Conservation (phyloP, 768 basidiomycete species). For the Tulasnella calospora region DNA sequence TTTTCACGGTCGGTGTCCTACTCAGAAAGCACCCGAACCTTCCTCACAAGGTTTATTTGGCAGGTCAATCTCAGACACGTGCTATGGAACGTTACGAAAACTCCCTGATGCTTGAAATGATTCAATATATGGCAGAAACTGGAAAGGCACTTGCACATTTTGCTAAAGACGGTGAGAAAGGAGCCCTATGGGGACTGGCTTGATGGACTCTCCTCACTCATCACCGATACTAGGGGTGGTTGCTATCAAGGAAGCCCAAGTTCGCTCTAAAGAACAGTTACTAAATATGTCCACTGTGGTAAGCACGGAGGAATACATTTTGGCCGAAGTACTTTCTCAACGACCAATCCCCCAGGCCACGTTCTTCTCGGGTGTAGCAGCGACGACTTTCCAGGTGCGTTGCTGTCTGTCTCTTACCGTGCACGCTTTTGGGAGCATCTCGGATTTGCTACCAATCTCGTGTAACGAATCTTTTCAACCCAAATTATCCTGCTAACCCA, state of each 20-base stretch:
- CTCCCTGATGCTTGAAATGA: slow-evolving; percentile 65
- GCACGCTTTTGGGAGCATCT: no score
- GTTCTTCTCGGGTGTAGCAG: background rate
- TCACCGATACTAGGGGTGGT: slow-evolving; percentile 51
- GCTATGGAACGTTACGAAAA: slow-evolving; percentile 64
- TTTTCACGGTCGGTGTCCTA: slow-evolving; percentile 47
- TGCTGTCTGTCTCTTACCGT: background rate
- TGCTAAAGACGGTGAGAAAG: slow-evolving; percentile 60
- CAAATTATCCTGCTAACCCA: background rate
- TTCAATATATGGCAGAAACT: slow-evolving; percentile 64
- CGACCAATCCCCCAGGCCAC: background rate
- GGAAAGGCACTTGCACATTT: slow-evolving; percentile 64
- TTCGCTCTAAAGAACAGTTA: background rate
- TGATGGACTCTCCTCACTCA: background rate
- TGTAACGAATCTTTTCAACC: background rate
- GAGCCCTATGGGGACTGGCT: background rate
- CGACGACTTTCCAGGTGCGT: background rate
- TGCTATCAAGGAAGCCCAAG: slow-evolving; percentile 47
- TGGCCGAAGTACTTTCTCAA: background rate
- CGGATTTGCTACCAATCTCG: background rate
- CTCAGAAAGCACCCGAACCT: background rate
- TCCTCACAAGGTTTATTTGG: background rate
- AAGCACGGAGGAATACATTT: background rate
- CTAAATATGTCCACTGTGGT: slow-evolving; percentile 24
- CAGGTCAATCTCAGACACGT: slow-evolving; percentile 66